Conservation (phyloP, 768 basidiomycete species). For the Boletus subcaerulescens region DNA sequence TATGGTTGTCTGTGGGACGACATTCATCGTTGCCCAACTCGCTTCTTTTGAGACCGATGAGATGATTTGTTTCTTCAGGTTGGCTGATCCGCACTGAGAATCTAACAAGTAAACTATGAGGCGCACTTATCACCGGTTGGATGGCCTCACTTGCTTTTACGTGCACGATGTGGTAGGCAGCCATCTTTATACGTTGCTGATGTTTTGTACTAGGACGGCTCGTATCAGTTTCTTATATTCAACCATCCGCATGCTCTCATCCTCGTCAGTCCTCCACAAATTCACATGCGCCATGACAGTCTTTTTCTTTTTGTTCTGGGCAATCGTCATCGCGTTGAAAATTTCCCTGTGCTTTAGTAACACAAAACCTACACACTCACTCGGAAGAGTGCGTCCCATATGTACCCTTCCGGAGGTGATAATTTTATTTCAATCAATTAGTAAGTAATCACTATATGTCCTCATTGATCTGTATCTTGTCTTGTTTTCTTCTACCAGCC, state of each 20-base stretch:
- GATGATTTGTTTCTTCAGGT: background rate
- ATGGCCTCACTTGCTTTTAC: background rate
- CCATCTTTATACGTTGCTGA: background rate
- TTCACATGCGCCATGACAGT: background rate
- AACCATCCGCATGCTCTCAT: too few species aligned
- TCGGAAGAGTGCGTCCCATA: background rate
- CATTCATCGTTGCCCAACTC: background rate
- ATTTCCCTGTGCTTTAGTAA: background rate
- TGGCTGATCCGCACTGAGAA: background rate
- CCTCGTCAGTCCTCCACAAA: background rate
- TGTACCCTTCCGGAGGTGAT: background rate
- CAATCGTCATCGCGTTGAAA: background rate
- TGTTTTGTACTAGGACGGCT: background rate
- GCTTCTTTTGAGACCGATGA: background rate
- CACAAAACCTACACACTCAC: too few species aligned
- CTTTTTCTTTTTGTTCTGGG: background rate
- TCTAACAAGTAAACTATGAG: background rate
- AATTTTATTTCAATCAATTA: conserved; percentile 2
- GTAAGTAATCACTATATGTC: background rate
- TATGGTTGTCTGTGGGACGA: background rate
- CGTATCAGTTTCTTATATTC: background rate
- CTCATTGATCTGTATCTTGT: too few species aligned
- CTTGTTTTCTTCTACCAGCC: background rate
- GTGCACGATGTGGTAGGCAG: background rate
- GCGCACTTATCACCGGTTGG: background rate